A percentile compares a stretch with the other conserved stretches of the same genome.
These are phyloP conservation scores for Alectoria sarmentosa DNA, from an alignment of 495 filamentous ascomycete species.

Conservation along the genomic window DNA sequence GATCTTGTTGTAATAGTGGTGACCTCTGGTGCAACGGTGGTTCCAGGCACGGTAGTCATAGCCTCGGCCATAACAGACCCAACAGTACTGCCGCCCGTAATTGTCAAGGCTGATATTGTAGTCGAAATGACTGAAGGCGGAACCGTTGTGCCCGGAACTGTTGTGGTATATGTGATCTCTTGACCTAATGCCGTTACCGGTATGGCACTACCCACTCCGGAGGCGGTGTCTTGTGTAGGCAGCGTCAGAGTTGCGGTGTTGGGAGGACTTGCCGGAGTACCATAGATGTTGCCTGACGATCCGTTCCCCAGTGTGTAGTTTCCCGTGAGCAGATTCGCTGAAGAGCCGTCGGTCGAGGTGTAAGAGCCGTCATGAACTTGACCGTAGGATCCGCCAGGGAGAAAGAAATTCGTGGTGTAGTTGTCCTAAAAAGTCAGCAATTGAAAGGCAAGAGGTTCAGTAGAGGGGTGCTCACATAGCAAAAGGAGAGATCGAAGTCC, in stretches of 20 bases:
- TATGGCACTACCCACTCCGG: conserved; percentile 33
- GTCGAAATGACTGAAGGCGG: conserved; percentile 16
- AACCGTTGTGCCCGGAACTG: conserved; percentile 21
- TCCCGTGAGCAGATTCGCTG: conserved; percentile 33
- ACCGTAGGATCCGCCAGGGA: conserved; percentile 37
- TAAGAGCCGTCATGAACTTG: conserved; percentile 33
- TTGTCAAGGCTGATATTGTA: conserved; percentile 11
- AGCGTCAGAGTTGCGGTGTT: conserved; percentile 35
- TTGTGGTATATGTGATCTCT: conserved; percentile 22
- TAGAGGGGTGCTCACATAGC: conserved; percentile 25
- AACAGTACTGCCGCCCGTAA: conserved; percentile 6
- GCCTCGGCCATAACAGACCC: conserved; percentile 10
- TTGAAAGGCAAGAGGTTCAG: not conserved
- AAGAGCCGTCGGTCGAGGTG: conserved; percentile 26
- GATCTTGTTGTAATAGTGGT: conserved; percentile 20
- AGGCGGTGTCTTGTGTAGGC: conserved; percentile 33
- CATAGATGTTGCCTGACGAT: conserved; percentile 34
- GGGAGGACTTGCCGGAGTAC: conserved; percentile 26
- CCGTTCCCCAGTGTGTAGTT: conserved; percentile 32
- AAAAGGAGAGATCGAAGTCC: conserved; percentile 30
- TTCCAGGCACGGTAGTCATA: conserved; percentile 19
- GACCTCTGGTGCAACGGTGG: conserved; percentile 14
- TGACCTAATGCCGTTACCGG: conserved; percentile 31
- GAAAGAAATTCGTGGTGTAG: conserved; percentile 38
- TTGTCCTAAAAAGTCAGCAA: conserved; percentile 28